phyloP scores from a whole-genome alignment of 192 early-diverging fungal genomes.

The Podila epicladia region DNA sequence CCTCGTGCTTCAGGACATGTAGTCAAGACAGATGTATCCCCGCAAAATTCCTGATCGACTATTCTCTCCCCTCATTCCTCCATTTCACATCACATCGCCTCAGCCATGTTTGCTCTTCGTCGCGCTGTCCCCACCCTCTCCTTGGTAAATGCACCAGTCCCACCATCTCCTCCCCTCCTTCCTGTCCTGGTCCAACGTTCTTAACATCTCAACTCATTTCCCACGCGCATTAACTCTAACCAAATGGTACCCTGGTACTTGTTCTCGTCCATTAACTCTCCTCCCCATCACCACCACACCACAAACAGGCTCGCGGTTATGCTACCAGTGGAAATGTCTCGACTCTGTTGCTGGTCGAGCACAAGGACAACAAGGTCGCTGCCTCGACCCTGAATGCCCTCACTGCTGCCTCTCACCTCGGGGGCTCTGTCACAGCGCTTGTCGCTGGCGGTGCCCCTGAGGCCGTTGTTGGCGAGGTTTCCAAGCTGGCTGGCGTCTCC shows the following conservation, averaged over 20 bases:
- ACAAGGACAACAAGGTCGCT: slow-evolving; percentile 78
- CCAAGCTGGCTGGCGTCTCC: slow-evolving; percentile 72
- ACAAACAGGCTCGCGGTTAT: slow-evolving; percentile 51
- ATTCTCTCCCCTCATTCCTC: slow-evolving; percentile 5
- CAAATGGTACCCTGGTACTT: neutral
- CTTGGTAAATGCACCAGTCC: slow-evolving; percentile 26
- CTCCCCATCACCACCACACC: neutral
- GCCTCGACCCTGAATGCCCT: slow-evolving; percentile 87
- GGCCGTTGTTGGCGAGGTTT: slow-evolving; percentile 66
- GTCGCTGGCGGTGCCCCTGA: slow-evolving; percentile 84
- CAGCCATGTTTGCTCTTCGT: slow-evolving; percentile 43
- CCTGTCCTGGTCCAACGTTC: neutral
- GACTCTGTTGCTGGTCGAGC: slow-evolving; percentile 92
- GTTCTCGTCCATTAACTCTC: neutral
- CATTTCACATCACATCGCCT: neutral
- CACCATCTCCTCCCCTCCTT: neutral
- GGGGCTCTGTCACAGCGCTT: slow-evolving; percentile 87
- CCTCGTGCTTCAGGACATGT: slow-evolving; percentile 8
- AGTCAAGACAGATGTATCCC: slow-evolving; percentile 8
- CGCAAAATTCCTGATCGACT: neutral
- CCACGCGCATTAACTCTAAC: neutral
- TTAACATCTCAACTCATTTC: neutral
- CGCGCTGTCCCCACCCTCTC: slow-evolving; percentile 45
- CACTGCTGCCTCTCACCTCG: slow-evolving; percentile 84
- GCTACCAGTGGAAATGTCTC: slow-evolving; percentile 64